These are phyloP conservation scores for Didymella exigua DNA, from an alignment of 2,329 filamentous ascomycete genomes.

Conservation along the genomic window DNA sequence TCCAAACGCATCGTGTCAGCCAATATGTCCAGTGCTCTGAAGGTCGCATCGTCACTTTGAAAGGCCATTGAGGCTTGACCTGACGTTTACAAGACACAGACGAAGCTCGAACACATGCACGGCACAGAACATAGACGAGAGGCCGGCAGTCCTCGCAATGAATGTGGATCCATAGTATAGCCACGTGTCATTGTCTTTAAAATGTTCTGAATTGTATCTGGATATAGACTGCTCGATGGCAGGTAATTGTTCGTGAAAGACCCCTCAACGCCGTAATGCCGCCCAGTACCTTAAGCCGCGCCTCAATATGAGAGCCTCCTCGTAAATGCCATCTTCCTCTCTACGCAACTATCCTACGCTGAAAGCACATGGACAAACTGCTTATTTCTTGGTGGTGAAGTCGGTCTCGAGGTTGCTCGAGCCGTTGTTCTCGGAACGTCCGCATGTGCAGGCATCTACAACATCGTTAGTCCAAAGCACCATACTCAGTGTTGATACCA, in stretches of 20 bases:
- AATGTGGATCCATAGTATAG: background rate
- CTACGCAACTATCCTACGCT: background rate
- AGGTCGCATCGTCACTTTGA: no score
- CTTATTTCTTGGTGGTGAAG: constrained; percentile 73
- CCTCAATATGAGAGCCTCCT: background rate
- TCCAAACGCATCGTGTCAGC: no score
- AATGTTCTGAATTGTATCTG: constrained; percentile 1
- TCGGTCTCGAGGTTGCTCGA: constrained; percentile 76
- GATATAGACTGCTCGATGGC: constrained; percentile 9
- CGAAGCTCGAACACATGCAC: no score
- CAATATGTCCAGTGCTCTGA: no score
- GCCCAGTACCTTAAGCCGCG: constrained; percentile 13
- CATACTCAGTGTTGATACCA: background rate
- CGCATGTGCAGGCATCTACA: constrained; percentile 72
- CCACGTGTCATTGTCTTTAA: background rate
- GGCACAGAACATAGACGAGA: no score
- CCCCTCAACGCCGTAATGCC: constrained; percentile 27
- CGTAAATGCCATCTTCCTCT: background rate
- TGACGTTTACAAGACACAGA: no score
- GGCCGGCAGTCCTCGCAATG: no score
- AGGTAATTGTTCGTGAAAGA: background rate
- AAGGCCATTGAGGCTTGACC: no score
- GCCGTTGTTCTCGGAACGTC: constrained; percentile 69
- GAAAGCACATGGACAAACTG: background rate
- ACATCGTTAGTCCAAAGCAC: background rate